Evolutionary conservation across 2,329 filamentous ascomycete genomes (phyloP).

Genomic region (Pseudopithomyces chartarum): DNA sequence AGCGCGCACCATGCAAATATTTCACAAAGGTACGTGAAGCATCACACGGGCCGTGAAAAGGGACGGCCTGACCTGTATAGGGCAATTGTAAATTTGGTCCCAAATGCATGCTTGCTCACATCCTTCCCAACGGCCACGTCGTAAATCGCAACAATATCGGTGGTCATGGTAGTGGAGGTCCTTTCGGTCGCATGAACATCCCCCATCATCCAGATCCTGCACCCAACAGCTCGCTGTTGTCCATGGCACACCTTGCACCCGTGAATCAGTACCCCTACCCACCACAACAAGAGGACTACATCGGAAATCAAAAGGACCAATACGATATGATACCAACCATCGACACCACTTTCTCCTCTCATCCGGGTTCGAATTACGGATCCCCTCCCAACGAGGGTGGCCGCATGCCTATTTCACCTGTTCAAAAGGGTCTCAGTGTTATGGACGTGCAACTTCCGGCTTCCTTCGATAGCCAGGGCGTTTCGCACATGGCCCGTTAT

Average conservation of each 20-base stretch:
- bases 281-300: conserved; percentile 49
- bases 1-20: conserved; percentile 94
- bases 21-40: conserved; percentile 79
- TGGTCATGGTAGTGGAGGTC: conserved; percentile 54
- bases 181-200: conserved; percentile 72
- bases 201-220: conserved; percentile 70
- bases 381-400: conserved; percentile 74
- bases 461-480: conserved; percentile 94
- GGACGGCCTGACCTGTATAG: conserved; percentile 51
- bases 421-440: conserved; percentile 77
- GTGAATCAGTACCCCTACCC: conserved; percentile 47
- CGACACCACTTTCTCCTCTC: conserved; percentile 63
- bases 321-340: conserved; percentile 61
- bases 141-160: conserved; percentile 71
- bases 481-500: conserved; percentile 87
- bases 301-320: conserved; percentile 37
- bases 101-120: conserved; percentile 96
- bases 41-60: background rate
- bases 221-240: conserved; percentile 74
- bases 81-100: conserved; percentile 99
- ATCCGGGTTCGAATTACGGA: conserved; percentile 71
- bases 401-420: conserved; percentile 79
- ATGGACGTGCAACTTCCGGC: conserved; percentile 90
- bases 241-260: conserved; percentile 51
- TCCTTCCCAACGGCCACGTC: conserved; percentile 88